These are phyloP conservation scores for Helianthus annuus DNA, from an alignment of 129 eudicot species.

Conservation along the genomic window DNA sequence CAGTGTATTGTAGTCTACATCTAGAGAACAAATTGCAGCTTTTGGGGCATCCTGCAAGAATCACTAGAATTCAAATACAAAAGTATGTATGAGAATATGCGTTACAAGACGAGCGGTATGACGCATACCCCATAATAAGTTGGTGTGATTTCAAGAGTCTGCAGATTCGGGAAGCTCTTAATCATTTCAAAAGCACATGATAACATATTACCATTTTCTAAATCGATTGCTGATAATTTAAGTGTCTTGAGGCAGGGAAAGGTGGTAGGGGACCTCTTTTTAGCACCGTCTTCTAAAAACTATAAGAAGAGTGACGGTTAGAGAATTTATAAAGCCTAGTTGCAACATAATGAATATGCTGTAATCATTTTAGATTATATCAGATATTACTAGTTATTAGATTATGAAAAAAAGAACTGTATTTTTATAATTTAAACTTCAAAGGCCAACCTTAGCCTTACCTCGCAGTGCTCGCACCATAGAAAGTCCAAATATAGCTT, in stretches of 20 bases:
- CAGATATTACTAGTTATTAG: too few relatives aligned
- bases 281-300: background rate
- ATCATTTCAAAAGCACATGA: conserved; percentile 9
- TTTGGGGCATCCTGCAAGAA: too few relatives aligned
- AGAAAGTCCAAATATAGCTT: conserved; percentile 9
- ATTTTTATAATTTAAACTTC: background rate
- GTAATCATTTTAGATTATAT: too few relatives aligned
- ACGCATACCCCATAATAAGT: too few relatives aligned
- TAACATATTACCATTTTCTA: background rate
- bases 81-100: too few relatives aligned
- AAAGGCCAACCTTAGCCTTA: conserved; percentile 9
- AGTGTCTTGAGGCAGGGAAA: conserved; percentile 17
- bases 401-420: too few relatives aligned
- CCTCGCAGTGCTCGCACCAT: background rate
- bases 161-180: background rate
- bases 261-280: background rate
- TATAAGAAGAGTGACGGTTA: background rate
- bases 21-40: background rate
- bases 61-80: too few relatives aligned
- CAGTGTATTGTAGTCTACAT: background rate
- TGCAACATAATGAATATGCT: too few relatives aligned
- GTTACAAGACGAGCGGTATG: too few relatives aligned
- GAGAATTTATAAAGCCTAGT: background rate
- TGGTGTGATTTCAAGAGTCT: too few relatives aligned
- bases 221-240: background rate